Conservation (phyloP, 2,329 filamentous ascomycete species). For the Diaporthe caulivora region DNA sequence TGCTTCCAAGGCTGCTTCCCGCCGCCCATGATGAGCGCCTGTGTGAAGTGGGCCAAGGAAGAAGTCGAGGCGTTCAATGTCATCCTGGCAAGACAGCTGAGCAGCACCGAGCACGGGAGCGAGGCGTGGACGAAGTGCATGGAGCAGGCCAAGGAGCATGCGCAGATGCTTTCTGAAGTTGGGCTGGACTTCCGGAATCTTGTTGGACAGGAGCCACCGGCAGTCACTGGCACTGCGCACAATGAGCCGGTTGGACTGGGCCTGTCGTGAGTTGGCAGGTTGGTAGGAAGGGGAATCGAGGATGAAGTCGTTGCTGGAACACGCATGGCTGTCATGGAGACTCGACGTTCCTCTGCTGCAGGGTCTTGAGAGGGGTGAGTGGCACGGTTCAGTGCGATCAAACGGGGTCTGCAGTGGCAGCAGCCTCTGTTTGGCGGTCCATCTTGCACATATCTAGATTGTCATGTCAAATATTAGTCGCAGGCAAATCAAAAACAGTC, state of each 20-base stretch:
- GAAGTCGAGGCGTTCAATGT: constrained; percentile 92
- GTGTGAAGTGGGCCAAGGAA: constrained; percentile 98
- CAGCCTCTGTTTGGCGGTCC: too few species aligned
- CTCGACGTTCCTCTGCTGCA: not conserved
- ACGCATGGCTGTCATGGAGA: not conserved
- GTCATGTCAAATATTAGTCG: not conserved
- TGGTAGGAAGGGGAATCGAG: not conserved
- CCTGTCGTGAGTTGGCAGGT: constrained; percentile 45
- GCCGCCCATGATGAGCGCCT: constrained; percentile 88
- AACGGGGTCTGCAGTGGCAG: not conserved
- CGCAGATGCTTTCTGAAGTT: constrained; percentile 83
- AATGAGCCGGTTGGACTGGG: constrained; percentile 57
- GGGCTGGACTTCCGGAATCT: constrained; percentile 90
- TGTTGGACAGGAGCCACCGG: constrained; percentile 69
- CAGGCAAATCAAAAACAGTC: not conserved
- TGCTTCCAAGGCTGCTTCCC: constrained; percentile 92
- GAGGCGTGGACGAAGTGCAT: constrained; percentile 87
- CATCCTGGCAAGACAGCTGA: constrained; percentile 85
- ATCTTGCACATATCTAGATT: not conserved
- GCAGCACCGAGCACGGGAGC: constrained; percentile 83
- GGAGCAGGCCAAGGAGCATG: constrained; percentile 83
- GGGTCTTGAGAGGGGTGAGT: not conserved
- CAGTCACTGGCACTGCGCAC: constrained; percentile 46
- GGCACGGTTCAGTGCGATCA: not conserved
- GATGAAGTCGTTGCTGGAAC: not conserved